Evolutionary conservation across 345 rosid species (phyloP).

Genomic region (Gossypium sturtianum): DNA sequence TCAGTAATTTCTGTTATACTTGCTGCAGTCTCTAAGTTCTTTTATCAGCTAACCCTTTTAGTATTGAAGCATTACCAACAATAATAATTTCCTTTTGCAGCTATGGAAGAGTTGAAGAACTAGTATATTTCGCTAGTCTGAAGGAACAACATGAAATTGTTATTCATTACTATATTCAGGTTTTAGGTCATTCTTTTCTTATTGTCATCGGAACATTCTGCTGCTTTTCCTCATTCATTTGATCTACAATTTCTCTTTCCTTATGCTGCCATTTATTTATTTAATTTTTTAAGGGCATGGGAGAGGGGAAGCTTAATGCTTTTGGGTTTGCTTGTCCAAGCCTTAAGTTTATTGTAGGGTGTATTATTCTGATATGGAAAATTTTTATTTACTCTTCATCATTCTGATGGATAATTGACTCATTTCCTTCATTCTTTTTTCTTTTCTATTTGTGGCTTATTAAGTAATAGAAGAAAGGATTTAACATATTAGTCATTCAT

Average conservation of each 20-base stretch:
- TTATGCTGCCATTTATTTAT: neutral
- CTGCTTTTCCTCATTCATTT: slow-evolving; percentile 4
- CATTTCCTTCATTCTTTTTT: neutral
- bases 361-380: neutral
- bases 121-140: slow-evolving; percentile 90
- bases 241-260: neutral
- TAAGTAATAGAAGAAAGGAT: neutral
- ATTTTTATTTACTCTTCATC: neutral
- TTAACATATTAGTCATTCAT: neutral
- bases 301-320: neutral
- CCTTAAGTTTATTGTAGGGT: neutral
- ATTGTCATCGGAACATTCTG: neutral
- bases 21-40: neutral
- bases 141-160: slow-evolving; percentile 94
- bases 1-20: neutral
- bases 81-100: slow-evolving; percentile 33
- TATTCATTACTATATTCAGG: slow-evolving; percentile 88
- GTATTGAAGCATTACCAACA: neutral
- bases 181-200: slow-evolving; percentile 11
- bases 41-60: slow-evolving; percentile 1
- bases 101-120: slow-evolving; percentile 92
- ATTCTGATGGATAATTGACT: neutral
- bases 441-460: neutral
- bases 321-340: neutral
- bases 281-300: neutral